Percentiles rank a stretch among this genome's conserved stretches.
Conservation (phyloP, 139 green algal genomes). For the Chlamydomonas sp. region DNA sequence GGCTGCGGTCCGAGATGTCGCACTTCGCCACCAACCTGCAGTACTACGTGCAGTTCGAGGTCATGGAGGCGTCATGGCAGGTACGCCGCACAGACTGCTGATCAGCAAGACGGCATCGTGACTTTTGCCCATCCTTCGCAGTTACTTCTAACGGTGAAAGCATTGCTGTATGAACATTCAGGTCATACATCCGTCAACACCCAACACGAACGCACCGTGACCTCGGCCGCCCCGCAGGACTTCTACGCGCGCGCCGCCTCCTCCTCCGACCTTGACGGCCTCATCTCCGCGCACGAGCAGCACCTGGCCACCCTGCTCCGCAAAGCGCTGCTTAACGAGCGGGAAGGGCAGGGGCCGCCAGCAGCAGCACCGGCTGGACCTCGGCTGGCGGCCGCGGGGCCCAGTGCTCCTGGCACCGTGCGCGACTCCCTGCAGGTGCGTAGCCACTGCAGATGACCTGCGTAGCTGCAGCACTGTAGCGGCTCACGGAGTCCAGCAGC, state of each 20-base stretch:
- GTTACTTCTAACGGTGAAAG: neutral
- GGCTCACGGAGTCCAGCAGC: neutral
- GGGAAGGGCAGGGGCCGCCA: neutral
- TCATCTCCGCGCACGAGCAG: conserved; percentile 82
- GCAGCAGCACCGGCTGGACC: neutral
- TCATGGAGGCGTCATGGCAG: conserved; percentile 64
- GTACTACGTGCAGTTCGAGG: conserved; percentile 95
- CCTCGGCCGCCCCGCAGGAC: conserved; percentile 47
- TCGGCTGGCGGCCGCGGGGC: neutral
- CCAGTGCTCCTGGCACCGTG: neutral
- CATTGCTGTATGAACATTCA: neutral
- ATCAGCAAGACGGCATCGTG: neutral
- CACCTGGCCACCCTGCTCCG: conserved; percentile 71
- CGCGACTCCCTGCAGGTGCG: conserved; percentile 15
- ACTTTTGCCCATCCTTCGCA: neutral
- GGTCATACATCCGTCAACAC: neutral
- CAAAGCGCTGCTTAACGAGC: conserved; percentile 63
- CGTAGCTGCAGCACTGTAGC: neutral
- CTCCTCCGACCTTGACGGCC: conserved; percentile 80
- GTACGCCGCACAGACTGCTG: neutral
- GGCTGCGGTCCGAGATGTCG: conserved; percentile 84
- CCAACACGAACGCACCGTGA: neutral
- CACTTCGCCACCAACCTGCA: conserved; percentile 93
- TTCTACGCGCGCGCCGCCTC: conserved; percentile 61
- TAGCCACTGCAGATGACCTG: neutral